Base-by-base conservation (phyloP, 2,329 filamentous ascomycete genomes). In the Tolypocladium endophyticum region DNA sequence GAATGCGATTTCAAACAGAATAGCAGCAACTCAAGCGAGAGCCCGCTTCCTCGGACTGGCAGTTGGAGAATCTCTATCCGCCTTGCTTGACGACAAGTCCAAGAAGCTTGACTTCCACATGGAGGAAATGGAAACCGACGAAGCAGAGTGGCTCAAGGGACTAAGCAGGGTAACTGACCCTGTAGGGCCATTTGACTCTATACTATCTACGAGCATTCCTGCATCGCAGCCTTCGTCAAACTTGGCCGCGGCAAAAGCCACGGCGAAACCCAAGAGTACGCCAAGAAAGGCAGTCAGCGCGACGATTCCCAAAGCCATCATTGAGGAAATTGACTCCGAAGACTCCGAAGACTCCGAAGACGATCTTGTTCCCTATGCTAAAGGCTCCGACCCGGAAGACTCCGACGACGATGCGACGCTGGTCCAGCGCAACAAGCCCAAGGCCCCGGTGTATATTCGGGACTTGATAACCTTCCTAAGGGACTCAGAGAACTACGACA, bases 401-500 rank as follows among this genome's bases (percentile, higher is more conserved):
- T 93, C 91, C 0, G 92, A 97, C 60, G 92, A 97, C 43, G 95
- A 99, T 66, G 87, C 94, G 6, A 96, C 92, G 0, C 77, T 96
- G 23, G 82, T 97, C 55, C 87, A 89, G 60, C 83, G 92, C 18
- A 87, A 94, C 72, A 97, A 94, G 66, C 84, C 88, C 28, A 88
- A 84, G 60, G 83, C 91, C 0, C 94, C 94, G 1, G 92, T 99
- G 1, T 97, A 97, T 68, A 88, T 97, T 61, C 86, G 92, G 54
- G 91, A 96, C 66, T 80, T 97, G 14, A 86, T 97, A 59, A 71
- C 79, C 9, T 92, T 87, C 68, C 79, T 99, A 3, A 83, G 89
- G 56, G 90, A 96, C 64, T 85, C 84, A 0, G 91, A 97, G 54
- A 88, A 88, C 64, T 90, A 92, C 65, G 92, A 97, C 66, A 86